These are phyloP conservation scores for Botrytis galanthina DNA, from an alignment of 2,329 filamentous ascomycete genomes.

Conservation along the genomic window DNA sequence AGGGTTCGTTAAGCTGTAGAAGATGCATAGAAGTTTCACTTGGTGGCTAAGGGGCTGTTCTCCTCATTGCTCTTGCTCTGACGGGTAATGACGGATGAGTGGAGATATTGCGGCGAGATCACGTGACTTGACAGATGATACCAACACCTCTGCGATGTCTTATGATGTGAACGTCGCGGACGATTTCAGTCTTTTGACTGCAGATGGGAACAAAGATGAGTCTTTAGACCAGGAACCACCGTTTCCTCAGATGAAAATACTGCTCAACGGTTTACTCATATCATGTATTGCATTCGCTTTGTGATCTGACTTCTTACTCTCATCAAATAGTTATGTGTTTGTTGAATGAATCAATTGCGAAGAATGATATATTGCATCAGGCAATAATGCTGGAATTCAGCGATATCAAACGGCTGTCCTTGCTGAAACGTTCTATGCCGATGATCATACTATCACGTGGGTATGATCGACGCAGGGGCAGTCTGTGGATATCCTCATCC, in stretches of 20 bases:
- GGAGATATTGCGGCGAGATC: not conserved
- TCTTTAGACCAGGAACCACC: too few species aligned
- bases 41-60: not conserved
- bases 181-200: not conserved
- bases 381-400: not conserved
- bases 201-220: not conserved
- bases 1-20: not conserved
- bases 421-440: not conserved
- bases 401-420: not conserved
- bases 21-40: not conserved
- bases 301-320: not conserved
- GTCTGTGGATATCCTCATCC: not conserved
- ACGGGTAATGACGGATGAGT: not conserved
- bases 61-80: not conserved
- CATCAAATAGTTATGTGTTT: not conserved
- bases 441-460: not conserved
- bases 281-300: not conserved
- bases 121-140: rapidly evolving
- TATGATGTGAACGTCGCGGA: not conserved
- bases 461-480: not conserved
- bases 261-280: too few species aligned
- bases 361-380: too few species aligned
- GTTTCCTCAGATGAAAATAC: too few species aligned
- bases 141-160: not conserved
- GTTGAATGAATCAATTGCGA: not conserved